Evolutionary conservation across 495 filamentous ascomycete genomes (phyloP).

Genomic region (Tuber indicum): DNA sequence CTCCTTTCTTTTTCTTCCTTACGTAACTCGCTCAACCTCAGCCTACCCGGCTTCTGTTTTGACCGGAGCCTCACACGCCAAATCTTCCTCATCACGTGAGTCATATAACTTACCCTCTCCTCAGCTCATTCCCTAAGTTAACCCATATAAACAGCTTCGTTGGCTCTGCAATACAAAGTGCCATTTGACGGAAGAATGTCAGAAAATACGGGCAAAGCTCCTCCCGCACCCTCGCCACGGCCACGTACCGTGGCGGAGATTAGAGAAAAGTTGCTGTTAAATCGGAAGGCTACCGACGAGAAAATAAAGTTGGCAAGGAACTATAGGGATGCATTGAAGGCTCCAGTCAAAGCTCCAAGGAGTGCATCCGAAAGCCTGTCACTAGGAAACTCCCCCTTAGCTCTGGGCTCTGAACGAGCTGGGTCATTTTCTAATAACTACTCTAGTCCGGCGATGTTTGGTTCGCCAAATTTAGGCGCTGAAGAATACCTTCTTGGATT

Average conservation of each 20-base stretch:
- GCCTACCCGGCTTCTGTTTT: neutral
- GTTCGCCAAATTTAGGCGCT: constrained; percentile 20
- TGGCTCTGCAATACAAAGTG: neutral
- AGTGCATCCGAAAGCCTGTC: constrained; percentile 2
- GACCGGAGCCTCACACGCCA: neutral
- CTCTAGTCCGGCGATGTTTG: constrained; percentile 9
- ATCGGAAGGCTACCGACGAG: constrained; percentile 6
- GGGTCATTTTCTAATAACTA: neutral
- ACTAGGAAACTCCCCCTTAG: neutral
- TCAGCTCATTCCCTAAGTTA: neutral
- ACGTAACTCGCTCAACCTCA: neutral
- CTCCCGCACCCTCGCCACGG: neutral
- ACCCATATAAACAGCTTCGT: neutral
- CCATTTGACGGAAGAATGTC: neutral
- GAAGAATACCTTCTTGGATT: constrained; percentile 35
- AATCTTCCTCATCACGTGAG: constrained; percentile 2
- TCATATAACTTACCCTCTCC: neutral
- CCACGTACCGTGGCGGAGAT: neutral
- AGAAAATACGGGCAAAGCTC: neutral
- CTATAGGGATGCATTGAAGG: neutral
- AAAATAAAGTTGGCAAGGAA: neutral
- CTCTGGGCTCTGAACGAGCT: neutral
- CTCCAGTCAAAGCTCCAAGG: neutral
- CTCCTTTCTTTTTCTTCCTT: neutral
- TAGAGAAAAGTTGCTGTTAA: constrained; percentile 6